Percentiles rank a stretch among this genome's conserved stretches.
Evolutionary conservation across 352 stramenopile species (phyloP).

Genomic region (Phytophthora aleatoria): DNA sequence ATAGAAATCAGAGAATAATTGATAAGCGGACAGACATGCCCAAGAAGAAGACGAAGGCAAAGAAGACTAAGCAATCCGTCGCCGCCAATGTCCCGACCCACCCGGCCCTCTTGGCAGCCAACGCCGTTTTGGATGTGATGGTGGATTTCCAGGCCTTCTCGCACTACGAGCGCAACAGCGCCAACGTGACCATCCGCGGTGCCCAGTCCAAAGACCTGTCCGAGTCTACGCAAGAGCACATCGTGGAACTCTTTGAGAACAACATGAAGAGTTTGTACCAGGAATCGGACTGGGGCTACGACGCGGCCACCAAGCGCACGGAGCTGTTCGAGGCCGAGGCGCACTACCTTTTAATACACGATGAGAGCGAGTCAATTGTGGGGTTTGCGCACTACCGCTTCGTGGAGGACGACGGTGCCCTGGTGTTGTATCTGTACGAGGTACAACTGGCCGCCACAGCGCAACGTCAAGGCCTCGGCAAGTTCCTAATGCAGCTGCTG

Average conservation of each 20-base stretch:
- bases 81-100: conserved; percentile 1
- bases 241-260: conserved; percentile 83
- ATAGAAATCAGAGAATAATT: too few relatives aligned
- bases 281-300: conserved; percentile 89
- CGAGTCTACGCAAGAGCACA: conserved; percentile 30
- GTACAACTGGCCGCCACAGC: conserved; percentile 79
- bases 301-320: conserved; percentile 76
- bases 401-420: conserved; percentile 89
- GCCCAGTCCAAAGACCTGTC: conserved; percentile 45
- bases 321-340: conserved; percentile 90
- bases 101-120: conserved; percentile 50
- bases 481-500: conserved; percentile 92
- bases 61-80: conserved; percentile 29
- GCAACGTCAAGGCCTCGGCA: conserved; percentile 86
- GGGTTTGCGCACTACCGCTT: conserved; percentile 94
- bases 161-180: conserved; percentile 54
- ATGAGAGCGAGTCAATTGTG: conserved; percentile 42
- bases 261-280: conserved; percentile 94
- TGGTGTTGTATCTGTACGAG: conserved; percentile 95
- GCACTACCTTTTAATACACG: conserved; percentile 81
- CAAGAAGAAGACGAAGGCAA: conserved; percentile 2
- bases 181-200: conserved; percentile 51
- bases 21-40: neutral
- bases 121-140: conserved; percentile 62
- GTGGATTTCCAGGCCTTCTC: conserved; percentile 64